A percentile compares a stretch with the other conserved stretches of the same genome.
Evolutionary conservation across 768 basidiomycete species (phyloP).

Genomic region (Boletus pseudo-olivaceus): DNA sequence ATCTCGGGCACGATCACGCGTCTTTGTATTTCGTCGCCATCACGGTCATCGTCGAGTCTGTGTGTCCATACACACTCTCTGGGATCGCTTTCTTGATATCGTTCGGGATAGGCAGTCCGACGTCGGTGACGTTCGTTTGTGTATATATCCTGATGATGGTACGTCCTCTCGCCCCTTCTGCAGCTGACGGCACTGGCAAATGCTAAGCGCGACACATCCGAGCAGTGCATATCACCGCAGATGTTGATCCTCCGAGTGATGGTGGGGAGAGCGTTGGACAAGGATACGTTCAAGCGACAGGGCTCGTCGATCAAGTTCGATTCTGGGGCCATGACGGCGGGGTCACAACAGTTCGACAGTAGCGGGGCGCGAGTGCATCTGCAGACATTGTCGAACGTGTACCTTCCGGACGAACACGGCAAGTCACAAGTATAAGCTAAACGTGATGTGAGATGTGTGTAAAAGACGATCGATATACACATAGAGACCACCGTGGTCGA

Average conservation of each 20-base stretch:
- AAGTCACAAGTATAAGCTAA: not conserved
- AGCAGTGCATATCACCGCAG: slow-evolving; percentile 29
- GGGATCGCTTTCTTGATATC: slow-evolving; percentile 24
- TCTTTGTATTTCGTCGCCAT: slow-evolving; percentile 12
- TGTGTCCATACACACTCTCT: slow-evolving; percentile 23
- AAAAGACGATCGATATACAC: not conserved
- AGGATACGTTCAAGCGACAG: not conserved
- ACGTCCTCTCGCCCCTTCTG: not conserved
- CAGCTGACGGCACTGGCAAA: too few relatives aligned
- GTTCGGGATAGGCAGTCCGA: slow-evolving; percentile 13
- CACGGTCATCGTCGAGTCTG: slow-evolving; percentile 20
- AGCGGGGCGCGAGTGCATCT: not conserved
- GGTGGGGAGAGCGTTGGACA: slow-evolving; percentile 10
- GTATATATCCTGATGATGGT: slow-evolving; percentile 24
- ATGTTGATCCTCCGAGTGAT: slow-evolving; percentile 25
- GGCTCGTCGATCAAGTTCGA: slow-evolving; percentile 12
- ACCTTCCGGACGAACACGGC: not conserved
- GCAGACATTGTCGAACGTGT: not conserved
- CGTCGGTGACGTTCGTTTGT: slow-evolving; percentile 5
- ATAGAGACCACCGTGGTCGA: not conserved
- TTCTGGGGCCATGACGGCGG: not conserved
- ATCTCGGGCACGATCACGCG: slow-evolving; percentile 18
- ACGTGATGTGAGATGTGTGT: not conserved
- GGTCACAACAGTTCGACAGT: not conserved
- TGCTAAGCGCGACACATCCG: not conserved